phyloP scores from a whole-genome alignment of 257 asterid species.

The Nicotiana benthamiana region DNA sequence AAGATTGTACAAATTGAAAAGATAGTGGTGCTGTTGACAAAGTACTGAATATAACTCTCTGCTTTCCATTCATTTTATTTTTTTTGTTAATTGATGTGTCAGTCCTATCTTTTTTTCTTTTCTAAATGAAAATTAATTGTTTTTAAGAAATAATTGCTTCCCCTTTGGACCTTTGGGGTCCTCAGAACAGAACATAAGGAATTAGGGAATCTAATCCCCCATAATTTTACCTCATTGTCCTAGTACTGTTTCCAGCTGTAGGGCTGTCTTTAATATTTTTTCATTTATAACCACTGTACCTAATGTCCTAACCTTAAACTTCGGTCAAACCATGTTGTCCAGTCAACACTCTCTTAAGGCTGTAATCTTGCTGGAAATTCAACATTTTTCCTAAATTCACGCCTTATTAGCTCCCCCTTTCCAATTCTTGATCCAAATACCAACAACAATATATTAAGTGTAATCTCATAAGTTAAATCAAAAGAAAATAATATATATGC shows the following conservation, averaged over 20 bases:
- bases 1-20: constrained; percentile 15
- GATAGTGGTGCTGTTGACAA: neutral
- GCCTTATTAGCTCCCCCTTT: too few species aligned
- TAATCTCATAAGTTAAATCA: too few species aligned
- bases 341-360: neutral
- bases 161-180: constrained; percentile 22
- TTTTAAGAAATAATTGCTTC: neutral
- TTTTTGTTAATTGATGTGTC: constrained; percentile 32
- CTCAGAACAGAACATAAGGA: constrained; percentile 31
- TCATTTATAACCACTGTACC: neutral
- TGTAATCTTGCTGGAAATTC: too few species aligned
- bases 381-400: too few species aligned
- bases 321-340: constrained; percentile 19
- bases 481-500: too few species aligned
- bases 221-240: constrained; percentile 54
- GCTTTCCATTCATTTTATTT: neutral
- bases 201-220: constrained; percentile 56
- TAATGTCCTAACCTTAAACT: neutral
- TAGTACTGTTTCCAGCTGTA: constrained; percentile 54
- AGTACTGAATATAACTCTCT: constrained; percentile 14
- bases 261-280: neutral
- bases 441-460: too few species aligned
- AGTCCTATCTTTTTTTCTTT: constrained; percentile 42
- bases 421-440: too few species aligned
- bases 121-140: neutral